Evolutionary conservation across 2,329 filamentous ascomycete genomes (phyloP).

Genomic region (Colletotrichum shisoi): DNA sequence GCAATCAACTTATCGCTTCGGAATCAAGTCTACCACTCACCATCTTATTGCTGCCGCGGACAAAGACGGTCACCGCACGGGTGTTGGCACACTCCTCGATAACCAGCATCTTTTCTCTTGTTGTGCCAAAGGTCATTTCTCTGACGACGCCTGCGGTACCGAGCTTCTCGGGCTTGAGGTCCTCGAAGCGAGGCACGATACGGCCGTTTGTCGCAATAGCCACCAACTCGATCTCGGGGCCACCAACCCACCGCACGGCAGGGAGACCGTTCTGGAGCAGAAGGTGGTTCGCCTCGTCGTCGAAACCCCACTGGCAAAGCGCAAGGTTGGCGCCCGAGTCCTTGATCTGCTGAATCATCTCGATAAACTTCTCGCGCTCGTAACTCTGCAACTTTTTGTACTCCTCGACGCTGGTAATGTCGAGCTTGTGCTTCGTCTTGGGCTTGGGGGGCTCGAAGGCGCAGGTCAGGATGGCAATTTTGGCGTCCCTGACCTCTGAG

Average conservation of each 20-base stretch:
- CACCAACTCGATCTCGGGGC: slow-evolving; percentile 97
- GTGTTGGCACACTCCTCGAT: slow-evolving; percentile 99
- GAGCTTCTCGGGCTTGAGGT: slow-evolving; percentile 88
- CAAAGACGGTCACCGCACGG: slow-evolving; percentile 93
- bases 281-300: slow-evolving; percentile 97
- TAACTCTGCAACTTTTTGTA: slow-evolving; percentile 98
- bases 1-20: not conserved
- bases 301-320: slow-evolving; percentile 99
- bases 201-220: slow-evolving; percentile 98
- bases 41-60: slow-evolving; percentile 99
- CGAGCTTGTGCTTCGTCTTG: slow-evolving; percentile 99
- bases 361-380: slow-evolving; percentile 93
- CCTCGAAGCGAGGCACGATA: slow-evolving; percentile 97
- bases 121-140: slow-evolving; percentile 97
- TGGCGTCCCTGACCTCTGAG: slow-evolving; percentile 90
- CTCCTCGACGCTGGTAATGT: slow-evolving; percentile 96
- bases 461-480: slow-evolving; percentile 96
- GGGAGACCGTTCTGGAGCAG: slow-evolving; percentile 95
- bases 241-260: slow-evolving; percentile 96
- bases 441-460: slow-evolving; percentile 99
- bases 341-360: slow-evolving; percentile 99
- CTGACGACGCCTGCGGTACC: slow-evolving; percentile 88
- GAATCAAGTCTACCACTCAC: slow-evolving; percentile 58
- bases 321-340: slow-evolving; percentile 95
- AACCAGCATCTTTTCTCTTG: slow-evolving; percentile 98